These are phyloP conservation scores for Diutina siamensis DNA, from an alignment of 1,139 yeast genomes.

Conservation along the genomic window DNA sequence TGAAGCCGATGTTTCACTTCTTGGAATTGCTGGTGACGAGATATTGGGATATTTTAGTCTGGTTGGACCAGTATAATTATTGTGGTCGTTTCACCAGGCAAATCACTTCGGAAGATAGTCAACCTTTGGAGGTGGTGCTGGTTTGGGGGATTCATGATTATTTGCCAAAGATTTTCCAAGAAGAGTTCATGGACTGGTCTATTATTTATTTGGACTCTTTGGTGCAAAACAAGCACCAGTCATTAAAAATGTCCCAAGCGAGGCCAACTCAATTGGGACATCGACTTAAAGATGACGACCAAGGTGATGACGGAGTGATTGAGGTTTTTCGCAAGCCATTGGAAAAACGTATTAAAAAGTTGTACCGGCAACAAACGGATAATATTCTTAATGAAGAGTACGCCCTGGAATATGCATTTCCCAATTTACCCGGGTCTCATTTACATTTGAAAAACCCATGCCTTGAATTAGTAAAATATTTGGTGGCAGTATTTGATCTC, in stretches of 20 bases:
- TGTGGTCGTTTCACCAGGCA: slow-evolving; percentile 71
- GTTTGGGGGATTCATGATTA: slow-evolving; percentile 75
- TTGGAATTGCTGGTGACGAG: slow-evolving; percentile 62
- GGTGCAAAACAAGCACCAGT: slow-evolving; percentile 41
- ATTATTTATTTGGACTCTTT: slow-evolving; percentile 65
- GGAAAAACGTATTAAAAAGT: slow-evolving; percentile 50
- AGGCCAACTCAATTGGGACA: slow-evolving; percentile 57
- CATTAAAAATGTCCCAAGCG: slow-evolving; percentile 22
- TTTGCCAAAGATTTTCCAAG: slow-evolving; percentile 63
- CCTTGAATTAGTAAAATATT: slow-evolving; percentile 62
- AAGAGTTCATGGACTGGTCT: slow-evolving; percentile 84
- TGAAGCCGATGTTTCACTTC: slow-evolving; percentile 74
- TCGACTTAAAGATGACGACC: slow-evolving; percentile 29
- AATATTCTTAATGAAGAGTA: slow-evolving; percentile 58
- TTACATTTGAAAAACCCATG: slow-evolving; percentile 56
- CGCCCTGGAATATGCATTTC: slow-evolving; percentile 57
- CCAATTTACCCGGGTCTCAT: slow-evolving; percentile 62
- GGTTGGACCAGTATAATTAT: slow-evolving; percentile 91
- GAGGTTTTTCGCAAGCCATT: slow-evolving; percentile 52
- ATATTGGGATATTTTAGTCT: slow-evolving; percentile 84
- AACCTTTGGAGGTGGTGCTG: slow-evolving; percentile 47
- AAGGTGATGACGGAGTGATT: slow-evolving; percentile 27
- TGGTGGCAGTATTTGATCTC: slow-evolving; percentile 64
- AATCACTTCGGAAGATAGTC: slow-evolving; percentile 44
- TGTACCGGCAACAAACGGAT: slow-evolving; percentile 61